These are phyloP conservation scores for Mesotaenium endlicherianum DNA, from an alignment of 139 green algal genomes.

Conservation along the genomic window DNA sequence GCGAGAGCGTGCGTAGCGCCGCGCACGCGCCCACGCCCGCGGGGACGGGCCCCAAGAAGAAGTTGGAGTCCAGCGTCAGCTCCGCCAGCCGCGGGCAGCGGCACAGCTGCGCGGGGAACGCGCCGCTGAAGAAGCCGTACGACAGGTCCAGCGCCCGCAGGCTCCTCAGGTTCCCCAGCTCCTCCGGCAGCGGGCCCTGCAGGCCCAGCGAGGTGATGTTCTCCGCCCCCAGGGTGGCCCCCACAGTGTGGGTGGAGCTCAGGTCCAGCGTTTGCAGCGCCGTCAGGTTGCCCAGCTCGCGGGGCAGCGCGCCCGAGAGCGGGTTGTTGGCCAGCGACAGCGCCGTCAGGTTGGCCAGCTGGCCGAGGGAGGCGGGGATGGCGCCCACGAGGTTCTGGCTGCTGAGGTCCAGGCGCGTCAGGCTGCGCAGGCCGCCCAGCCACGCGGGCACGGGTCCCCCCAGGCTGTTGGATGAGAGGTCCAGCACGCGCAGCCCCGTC, in stretches of 20 bases:
- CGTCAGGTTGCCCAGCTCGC: constrained; percentile 22
- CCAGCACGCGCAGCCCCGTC: not conserved
- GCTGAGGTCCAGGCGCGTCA: constrained; percentile 1
- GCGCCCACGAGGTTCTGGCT: not conserved
- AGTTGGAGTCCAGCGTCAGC: not conserved
- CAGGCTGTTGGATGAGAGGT: constrained; percentile 8
- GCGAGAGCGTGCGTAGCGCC: not conserved
- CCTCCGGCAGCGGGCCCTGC: not conserved
- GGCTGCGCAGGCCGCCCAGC: constrained; percentile 8
- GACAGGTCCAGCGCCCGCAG: not conserved
- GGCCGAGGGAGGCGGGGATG: not conserved
- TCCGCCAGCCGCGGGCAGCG: not conserved
- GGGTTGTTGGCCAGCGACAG: not conserved
- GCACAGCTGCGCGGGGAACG: not conserved
- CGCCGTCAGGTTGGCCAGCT: not conserved
- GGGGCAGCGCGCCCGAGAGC: not conserved
- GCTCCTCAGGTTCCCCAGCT: not conserved
- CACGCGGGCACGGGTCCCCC: not conserved
- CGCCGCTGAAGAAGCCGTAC: not conserved
- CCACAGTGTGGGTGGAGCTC: constrained; percentile 3
- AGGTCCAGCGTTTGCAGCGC: constrained; percentile 2
- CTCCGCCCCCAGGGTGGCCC: too few species aligned
- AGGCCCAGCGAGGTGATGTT: too few species aligned
- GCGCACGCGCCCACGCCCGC: not conserved
- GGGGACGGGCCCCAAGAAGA: not conserved